Evolutionary conservation across 768 basidiomycete genomes (phyloP), one percentile per base, ranked within the genome.

Genomic region (Naematelia encephala): DNA sequence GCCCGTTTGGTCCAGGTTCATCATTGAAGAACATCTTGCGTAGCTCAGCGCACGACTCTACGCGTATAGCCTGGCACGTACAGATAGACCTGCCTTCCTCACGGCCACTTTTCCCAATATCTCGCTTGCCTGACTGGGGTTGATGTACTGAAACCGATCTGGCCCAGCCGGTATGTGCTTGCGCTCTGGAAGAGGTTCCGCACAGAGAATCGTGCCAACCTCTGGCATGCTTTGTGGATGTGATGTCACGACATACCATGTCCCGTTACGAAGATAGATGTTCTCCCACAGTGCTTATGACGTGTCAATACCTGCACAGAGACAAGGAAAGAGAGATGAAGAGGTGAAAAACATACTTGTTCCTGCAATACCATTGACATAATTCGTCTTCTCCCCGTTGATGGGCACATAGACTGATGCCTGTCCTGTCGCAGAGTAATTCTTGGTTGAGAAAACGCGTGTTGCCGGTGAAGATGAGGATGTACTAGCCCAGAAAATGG

Each of bases 11-110:
- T 8, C 59, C 62, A 39, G 59, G 54, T 42, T 59, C 54, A 50
- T 70, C 69, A 27, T 70, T 70, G 59, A 68, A 70, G 54, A 67
- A 70, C 60, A 69, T 63, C 68, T 53, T 19, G 12, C 51, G 14
- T 39, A 5, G n/a, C n/a, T 16, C 12, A 39, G 5, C 2, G 1
- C 16, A 39, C n/a, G n/a, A n/a, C n/a, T 39, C 34, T 16, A 16
- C 34, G 34, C 16, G 34, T 8, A 16, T 39, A 39, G 34, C 8
- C 34, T 39, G 34, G 34, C 16, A 57, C 70, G 64, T 52, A 72
- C 70, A 39, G 70, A 62, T 21, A 57, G 51, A 22, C 70, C 70
- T 12, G 21, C 23, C 49, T 64, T 64, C 44, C 61, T 49, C 5
- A 65, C 56, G 8, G 65, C 67, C 28, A 67, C 65, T 22, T 54